Evolutionary conservation across 768 basidiomycete species (phyloP).

Genomic region (Chalciporus sphaerocephalus): DNA sequence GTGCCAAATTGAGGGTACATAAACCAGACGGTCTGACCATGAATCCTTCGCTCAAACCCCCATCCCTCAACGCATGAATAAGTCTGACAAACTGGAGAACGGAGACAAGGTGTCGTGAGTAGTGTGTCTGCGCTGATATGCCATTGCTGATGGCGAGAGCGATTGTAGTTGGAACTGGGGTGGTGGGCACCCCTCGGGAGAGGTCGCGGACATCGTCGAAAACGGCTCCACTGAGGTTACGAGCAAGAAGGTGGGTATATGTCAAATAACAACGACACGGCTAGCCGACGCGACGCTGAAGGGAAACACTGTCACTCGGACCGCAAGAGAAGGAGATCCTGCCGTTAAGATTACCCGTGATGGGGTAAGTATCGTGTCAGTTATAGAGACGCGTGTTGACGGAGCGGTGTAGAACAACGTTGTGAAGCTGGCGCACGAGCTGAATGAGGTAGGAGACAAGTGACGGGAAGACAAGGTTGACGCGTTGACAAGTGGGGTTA

Average conservation of each 20-base stretch:
- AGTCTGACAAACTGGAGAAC: slow-evolving; percentile 27
- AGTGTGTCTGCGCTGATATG: background rate
- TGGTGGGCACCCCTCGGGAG: slow-evolving; percentile 29
- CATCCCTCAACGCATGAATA: slow-evolving; percentile 6
- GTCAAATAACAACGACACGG: background rate
- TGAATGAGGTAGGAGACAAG: slow-evolving; percentile 39
- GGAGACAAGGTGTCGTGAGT: slow-evolving; percentile 37
- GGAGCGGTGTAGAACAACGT: slow-evolving; percentile 39
- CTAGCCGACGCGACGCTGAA: slow-evolving; percentile 7
- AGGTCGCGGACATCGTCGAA: slow-evolving; percentile 38
- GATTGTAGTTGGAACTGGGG: slow-evolving; percentile 37
- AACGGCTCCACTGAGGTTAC: slow-evolving; percentile 42
- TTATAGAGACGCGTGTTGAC: background rate
- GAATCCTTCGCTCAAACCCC: background rate
- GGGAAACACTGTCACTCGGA: slow-evolving; percentile 43
- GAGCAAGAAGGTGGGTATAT: slow-evolving; percentile 41
- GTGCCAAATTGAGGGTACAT: background rate
- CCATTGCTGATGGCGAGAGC: background rate
- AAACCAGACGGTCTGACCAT: background rate
- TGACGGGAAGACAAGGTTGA: background rate
- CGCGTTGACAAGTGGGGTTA: background rate
- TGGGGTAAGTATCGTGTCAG: slow-evolving; percentile 34
- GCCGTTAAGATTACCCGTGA: slow-evolving; percentile 44
- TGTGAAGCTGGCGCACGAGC: slow-evolving; percentile 48
- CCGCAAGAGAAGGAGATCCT: slow-evolving; percentile 44